Evolutionary conservation across 2,329 filamentous ascomycete species (phyloP), one percentile per base, ranked within the genome.

Genomic region (Aureobasidium leucospermi): DNA sequence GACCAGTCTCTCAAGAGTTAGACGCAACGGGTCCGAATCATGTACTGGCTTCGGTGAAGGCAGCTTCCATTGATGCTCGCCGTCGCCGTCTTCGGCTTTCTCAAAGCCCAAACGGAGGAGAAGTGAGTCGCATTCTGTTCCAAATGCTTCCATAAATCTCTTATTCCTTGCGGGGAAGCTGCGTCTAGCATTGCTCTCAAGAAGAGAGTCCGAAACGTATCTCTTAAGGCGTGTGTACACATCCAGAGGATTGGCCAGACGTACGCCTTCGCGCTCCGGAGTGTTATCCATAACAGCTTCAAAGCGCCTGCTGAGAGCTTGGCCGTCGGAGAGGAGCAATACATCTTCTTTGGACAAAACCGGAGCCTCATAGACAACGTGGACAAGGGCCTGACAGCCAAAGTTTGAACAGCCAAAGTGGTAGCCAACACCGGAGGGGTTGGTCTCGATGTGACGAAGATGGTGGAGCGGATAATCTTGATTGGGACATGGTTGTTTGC

Each of bases 141-240:
- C 85, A 68, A 88, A 86, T 1, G 80, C 80, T 62, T 83, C 76
- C 65, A 83, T 75, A 64, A 87, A 89, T 60, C 81, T 81, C 67
- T 85, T 85, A 67, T 89, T 88, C 15, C 79, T 70, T 7, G 79
- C 74, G 5, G 80, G 79, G 64, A 88, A 85, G 46, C 75, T 71
- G 63, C 79, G 78, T 65, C 78, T 80, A 36, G 76, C 77, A 48
- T 78, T 75, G 6, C 71, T 69, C 19, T 79, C 73, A 46, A 77
- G 75, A 59, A 84, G 70, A 8, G 82, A 77, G 71, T 89, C 85
- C 9, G 68, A 74, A 55, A 88, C 72, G 67, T 88, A 89, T 48
- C 76, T 76, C 59, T 79, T 76, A 42, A 89, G 73, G 62, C 81
- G 82, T 46, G 76, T 73, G 47, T 87, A 70, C 2, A 83, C 80